Percentiles rank a stretch among this genome's conserved stretches.
phyloP scores from a whole-genome alignment of 306 rosid species.

The Prunus campanulata region DNA sequence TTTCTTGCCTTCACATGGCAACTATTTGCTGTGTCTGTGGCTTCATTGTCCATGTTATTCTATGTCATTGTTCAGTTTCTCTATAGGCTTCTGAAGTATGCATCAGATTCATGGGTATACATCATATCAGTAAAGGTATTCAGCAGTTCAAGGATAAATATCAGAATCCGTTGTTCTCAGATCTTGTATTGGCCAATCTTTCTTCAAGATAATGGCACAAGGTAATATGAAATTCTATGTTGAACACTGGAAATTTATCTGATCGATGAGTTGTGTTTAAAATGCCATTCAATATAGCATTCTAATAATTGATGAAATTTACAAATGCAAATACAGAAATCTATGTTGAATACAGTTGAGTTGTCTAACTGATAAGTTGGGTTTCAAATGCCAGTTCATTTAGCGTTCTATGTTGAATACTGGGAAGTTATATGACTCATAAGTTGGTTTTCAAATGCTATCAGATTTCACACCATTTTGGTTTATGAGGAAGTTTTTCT shows the following conservation, averaged over 20 bases:
- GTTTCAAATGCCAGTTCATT: constrained; percentile 21
- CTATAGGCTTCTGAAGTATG: constrained; percentile 36
- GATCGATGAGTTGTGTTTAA: constrained; percentile 17
- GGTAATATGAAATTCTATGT: constrained; percentile 44
- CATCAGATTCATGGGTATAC: constrained; percentile 57
- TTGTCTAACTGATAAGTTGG: constrained; percentile 14
- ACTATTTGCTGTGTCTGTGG: constrained; percentile 55
- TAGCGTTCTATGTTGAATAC: neutral
- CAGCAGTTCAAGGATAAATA: constrained; percentile 57
- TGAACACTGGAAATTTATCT: neutral
- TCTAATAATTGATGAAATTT: neutral
- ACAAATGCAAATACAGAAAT: neutral
- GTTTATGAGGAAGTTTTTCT: neutral
- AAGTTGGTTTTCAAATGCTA: too few relatives aligned
- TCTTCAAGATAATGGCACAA: constrained; percentile 65
- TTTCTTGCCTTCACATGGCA: constrained; percentile 46
- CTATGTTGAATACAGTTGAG: neutral
- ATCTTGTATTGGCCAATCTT: constrained; percentile 89
- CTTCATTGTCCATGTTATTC: constrained; percentile 63
- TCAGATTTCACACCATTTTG: neutral
- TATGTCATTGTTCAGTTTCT: constrained; percentile 62
- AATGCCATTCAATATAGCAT: constrained; percentile 13
- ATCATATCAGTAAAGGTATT: constrained; percentile 44
- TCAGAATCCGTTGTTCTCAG: constrained; percentile 68
- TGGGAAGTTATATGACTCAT: too few relatives aligned